A percentile compares a stretch with the other conserved stretches of the same genome.
Conservation (phyloP, 164 flowering plant species). For the Cinnamomum micranthum region DNA sequence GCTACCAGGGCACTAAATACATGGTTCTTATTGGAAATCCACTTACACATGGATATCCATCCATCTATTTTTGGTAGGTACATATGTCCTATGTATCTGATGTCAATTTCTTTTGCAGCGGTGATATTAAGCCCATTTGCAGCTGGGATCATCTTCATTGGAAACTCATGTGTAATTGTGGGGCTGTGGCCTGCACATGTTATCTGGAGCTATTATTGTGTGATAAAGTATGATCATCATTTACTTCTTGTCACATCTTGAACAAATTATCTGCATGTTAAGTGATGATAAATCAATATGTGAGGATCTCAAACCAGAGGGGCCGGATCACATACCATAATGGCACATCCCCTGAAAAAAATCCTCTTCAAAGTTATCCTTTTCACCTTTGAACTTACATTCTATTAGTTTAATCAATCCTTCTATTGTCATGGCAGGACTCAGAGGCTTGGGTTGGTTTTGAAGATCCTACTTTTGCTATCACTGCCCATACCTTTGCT, state of each 20-base stretch:
- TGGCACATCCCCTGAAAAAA: not conserved
- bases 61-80: not conserved
- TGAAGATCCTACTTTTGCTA: conserved; percentile 52
- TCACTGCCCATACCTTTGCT: conserved; percentile 62
- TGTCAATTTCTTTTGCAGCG: conserved; percentile 33
- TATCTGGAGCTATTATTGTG: conserved; percentile 77
- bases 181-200: conserved; percentile 88
- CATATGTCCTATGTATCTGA: not conserved
- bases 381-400: not conserved
- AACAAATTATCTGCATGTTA: not conserved
- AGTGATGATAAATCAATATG: no score
- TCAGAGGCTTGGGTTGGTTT: conserved; percentile 58
- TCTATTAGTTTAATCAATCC: not conserved
- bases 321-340: not conserved
- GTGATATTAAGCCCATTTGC: conserved; percentile 48
- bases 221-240: conserved; percentile 43
- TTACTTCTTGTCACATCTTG: not conserved
- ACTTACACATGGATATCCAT: not conserved
- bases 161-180: conserved; percentile 65
- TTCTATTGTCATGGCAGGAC: conserved; percentile 40
- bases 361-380: not conserved
- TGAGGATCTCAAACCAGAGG: not conserved
- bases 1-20: no score
- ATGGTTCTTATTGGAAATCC: not conserved
- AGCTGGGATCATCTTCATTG: conserved; percentile 39